Evolutionary conservation across 164 flowering plant genomes (phyloP).

Genomic region (Vitis vinifera): DNA sequence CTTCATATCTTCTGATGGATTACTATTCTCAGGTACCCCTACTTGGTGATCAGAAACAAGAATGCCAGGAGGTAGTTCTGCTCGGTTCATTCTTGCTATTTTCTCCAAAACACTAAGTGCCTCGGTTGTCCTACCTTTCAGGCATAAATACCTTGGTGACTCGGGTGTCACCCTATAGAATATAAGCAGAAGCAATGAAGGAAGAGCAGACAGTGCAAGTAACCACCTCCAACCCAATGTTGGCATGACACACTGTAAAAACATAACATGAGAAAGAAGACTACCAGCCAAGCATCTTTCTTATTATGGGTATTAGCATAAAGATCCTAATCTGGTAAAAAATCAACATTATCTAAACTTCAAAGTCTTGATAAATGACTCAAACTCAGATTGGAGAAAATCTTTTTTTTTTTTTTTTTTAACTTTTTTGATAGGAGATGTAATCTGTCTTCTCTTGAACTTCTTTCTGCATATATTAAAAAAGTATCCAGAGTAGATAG

Average conservation of each 20-base stretch:
- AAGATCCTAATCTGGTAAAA: neutral
- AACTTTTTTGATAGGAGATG: no score
- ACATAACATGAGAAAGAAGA: neutral
- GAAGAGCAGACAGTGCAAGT: constrained; percentile 75
- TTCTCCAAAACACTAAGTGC: constrained; percentile 57
- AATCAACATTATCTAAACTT: neutral
- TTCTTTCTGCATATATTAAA: neutral
- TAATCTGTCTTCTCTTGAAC: neutral
- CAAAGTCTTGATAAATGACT: neutral
- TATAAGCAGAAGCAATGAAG: constrained; percentile 64
- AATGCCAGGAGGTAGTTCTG: constrained; percentile 60
- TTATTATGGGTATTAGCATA: neutral
- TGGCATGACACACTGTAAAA: constrained; percentile 79
- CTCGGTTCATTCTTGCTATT: constrained; percentile 54
- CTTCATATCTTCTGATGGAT: constrained; percentile 38
- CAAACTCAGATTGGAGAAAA: neutral
- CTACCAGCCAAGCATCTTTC: neutral
- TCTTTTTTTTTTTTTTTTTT: neutral
- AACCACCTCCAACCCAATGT: constrained; percentile 95
- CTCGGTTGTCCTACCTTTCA: constrained; percentile 63
- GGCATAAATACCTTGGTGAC: constrained; percentile 81
- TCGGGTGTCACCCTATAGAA: constrained; percentile 68
- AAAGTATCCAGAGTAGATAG: neutral
- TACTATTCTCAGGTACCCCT: constrained; percentile 27
- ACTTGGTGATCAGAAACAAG: constrained; percentile 49